Evolutionary conservation across 2,329 filamentous ascomycete genomes (phyloP).

Genomic region (Amauroascus verrucosus): DNA sequence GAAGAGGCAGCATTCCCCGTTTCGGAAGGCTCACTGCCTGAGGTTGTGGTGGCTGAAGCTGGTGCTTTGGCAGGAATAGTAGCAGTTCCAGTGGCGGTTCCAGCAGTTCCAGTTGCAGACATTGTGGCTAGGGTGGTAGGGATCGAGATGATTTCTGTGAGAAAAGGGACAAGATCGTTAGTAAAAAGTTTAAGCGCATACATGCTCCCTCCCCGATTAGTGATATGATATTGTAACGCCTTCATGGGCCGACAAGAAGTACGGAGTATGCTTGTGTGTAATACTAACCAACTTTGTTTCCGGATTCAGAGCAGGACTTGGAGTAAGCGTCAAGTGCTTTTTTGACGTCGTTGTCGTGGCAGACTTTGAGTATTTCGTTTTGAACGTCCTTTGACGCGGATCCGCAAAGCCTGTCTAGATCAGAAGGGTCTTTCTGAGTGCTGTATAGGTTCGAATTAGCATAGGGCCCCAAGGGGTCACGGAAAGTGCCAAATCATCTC

Average conservation of each 20-base stretch:
- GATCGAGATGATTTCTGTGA: slow-evolving; percentile 1
- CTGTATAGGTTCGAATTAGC: slow-evolving; percentile 21
- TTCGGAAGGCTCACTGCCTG: slow-evolving; percentile 16
- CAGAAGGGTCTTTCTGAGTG: slow-evolving; percentile 28
- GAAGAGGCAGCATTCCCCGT: slow-evolving; percentile 22
- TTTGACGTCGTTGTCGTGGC: slow-evolving; percentile 24
- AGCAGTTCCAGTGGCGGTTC: slow-evolving; percentile 14
- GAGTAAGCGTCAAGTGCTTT: slow-evolving; percentile 32
- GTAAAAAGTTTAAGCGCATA: slow-evolving; percentile 5
- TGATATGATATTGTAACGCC: not conserved
- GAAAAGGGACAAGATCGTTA: slow-evolving; percentile 6
- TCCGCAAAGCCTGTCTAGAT: slow-evolving; percentile 34
- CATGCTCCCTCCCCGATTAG: not conserved
- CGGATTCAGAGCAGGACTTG: slow-evolving; percentile 31
- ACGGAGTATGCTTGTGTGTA: not conserved
- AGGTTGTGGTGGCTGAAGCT: slow-evolving; percentile 16
- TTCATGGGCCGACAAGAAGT: not conserved
- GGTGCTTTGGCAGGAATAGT: slow-evolving; percentile 20
- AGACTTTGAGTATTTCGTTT: slow-evolving; percentile 29
- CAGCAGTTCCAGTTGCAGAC: slow-evolving; percentile 6
- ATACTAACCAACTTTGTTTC: slow-evolving; percentile 34
- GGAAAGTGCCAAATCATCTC: not conserved
- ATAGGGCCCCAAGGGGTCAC: not conserved
- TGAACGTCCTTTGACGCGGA: slow-evolving; percentile 28
- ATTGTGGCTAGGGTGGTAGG: slow-evolving; percentile 4